phyloP scores from a whole-genome alignment of 495 filamentous ascomycete genomes.

The Melanomma pulvis-pyrius region DNA sequence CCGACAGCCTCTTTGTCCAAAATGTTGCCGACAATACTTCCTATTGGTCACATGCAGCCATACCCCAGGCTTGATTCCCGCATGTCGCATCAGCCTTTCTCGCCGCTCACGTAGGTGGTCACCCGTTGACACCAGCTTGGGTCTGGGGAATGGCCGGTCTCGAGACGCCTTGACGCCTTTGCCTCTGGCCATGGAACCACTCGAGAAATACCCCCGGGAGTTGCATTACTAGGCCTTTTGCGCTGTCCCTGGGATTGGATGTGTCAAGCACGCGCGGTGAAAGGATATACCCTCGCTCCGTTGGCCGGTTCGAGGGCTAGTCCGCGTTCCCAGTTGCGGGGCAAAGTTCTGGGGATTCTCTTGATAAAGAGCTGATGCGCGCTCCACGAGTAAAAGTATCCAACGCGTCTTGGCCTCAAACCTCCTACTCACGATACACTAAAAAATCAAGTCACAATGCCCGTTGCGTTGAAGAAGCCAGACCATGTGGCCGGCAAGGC shows the following conservation, averaged over 20 bases:
- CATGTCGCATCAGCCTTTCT: constrained; percentile 5
- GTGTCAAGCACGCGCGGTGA: constrained; percentile 11
- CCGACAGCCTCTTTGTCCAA: constrained; percentile 12
- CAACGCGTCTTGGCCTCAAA: not conserved
- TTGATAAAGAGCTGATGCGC: constrained; percentile 35
- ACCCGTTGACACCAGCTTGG: constrained; percentile 15
- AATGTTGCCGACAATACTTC: not conserved
- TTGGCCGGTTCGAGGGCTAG: not conserved
- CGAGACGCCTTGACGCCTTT: not conserved
- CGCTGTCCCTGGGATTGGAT: constrained; percentile 5
- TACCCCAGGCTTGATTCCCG: not conserved
- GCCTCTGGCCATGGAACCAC: not conserved
- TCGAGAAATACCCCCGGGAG: constrained; percentile 1
- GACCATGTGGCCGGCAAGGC: constrained; percentile 61
- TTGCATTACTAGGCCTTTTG: constrained; percentile 17
- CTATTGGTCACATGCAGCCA: constrained; percentile 17
- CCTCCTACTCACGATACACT: not conserved
- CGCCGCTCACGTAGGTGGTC: constrained; percentile 27
- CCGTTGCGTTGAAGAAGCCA: constrained; percentile 54
- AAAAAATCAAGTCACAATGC: constrained; percentile 13
- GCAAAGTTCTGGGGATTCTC: not conserved
- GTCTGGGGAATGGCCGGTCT: constrained; percentile 22
- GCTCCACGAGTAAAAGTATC: constrained; percentile 1
- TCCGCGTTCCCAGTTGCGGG: constrained; percentile 21
- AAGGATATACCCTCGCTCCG: not conserved